Percentiles rank a stretch among this genome's conserved stretches.
phyloP scores from a whole-genome alignment of 2,329 filamentous ascomycete genomes.

The Penicillium sp. region DNA sequence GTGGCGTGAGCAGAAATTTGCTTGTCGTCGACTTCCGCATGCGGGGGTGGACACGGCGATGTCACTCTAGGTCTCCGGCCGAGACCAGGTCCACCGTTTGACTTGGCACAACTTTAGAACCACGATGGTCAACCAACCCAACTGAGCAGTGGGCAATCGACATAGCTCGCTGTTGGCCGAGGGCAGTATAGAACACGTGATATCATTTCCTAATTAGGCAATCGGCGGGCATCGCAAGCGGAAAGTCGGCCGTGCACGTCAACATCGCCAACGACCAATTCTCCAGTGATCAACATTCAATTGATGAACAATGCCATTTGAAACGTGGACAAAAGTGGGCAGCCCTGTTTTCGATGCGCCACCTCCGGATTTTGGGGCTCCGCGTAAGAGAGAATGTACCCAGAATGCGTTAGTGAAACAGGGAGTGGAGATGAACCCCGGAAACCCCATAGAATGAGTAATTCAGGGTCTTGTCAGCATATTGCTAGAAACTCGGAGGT shows the following conservation, averaged over 20 bases:
- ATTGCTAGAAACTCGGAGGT: no score
- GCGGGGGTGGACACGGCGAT: slow-evolving; percentile 14
- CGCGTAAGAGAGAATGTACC: no score
- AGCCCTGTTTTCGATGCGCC: no score
- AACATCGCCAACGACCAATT: slow-evolving; percentile 9
- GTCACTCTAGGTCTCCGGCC: slow-evolving; percentile 14
- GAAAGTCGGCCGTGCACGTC: slow-evolving; percentile 1
- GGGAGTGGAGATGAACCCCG: neutral
- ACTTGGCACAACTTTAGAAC: neutral
- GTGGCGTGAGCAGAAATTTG: slow-evolving; percentile 5
- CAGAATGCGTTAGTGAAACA: neutral
- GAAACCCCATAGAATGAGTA: no score
- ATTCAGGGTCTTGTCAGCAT: no score
- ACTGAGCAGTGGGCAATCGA: neutral
- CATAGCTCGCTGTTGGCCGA: neutral
- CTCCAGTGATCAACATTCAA: neutral
- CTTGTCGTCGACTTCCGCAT: slow-evolving; percentile 18
- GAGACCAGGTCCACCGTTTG: slow-evolving; percentile 2
- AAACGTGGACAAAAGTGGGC: no score
- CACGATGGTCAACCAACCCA: no score
- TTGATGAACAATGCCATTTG: slow-evolving; percentile 4
- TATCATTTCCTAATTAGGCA: slow-evolving; percentile 9
- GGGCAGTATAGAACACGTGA: slow-evolving; percentile 10
- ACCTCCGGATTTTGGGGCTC: no score
- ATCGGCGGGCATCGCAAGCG: slow-evolving; percentile 9